Evolutionary conservation across 208 protist species (phyloP), one percentile per base, ranked within the genome.

Genomic region (Tritrichomonas musculus): DNA sequence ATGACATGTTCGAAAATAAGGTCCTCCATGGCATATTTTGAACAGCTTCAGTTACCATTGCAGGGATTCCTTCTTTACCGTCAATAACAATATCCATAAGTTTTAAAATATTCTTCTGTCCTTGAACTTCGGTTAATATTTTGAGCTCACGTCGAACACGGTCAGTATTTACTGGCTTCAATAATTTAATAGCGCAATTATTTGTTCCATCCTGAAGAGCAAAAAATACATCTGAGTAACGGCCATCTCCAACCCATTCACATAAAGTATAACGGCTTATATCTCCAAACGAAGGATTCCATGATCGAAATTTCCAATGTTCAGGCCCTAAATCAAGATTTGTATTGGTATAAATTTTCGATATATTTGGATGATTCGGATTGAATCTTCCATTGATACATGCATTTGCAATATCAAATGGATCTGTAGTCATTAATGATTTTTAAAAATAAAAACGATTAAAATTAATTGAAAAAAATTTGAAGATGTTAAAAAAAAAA

Each of bases 1-100:
- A 98, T 13, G 94, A 97, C 20, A 99, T 97, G 22, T 95, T 96
- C n/a, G 97, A 97, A 94, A 99, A 99, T 17, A 99, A 96, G 27
- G 95, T 96, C 94, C 98, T 97, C 94, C 99, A 88, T 60, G 41
- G 20, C 3, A 36, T 33, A 39, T 88, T 88, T 14, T 41, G 77
- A 36, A 53, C 41, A 49, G 25, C 33, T 88, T 88, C 77, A 22
- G 77, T 88, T 25, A 88, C 47, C 77, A 88, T 88, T 57, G 47
- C 44, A 22, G 77, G 77, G 36, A 88, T 88, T 27, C 77, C 77
- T 88, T 88, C 77, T 88, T 57, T 88, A 11, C 77, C 47, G 22
- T 88, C 77, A 20, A 88, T 53, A 57, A 88, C 47, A 25, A 88
- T 88, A 57, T 88, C 77, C 41, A 33, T 41, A 4, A 88, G 47